These are phyloP conservation scores for Trichoderma sp. DNA, from an alignment of 2,329 filamentous ascomycete genomes.

Conservation along the genomic window DNA sequence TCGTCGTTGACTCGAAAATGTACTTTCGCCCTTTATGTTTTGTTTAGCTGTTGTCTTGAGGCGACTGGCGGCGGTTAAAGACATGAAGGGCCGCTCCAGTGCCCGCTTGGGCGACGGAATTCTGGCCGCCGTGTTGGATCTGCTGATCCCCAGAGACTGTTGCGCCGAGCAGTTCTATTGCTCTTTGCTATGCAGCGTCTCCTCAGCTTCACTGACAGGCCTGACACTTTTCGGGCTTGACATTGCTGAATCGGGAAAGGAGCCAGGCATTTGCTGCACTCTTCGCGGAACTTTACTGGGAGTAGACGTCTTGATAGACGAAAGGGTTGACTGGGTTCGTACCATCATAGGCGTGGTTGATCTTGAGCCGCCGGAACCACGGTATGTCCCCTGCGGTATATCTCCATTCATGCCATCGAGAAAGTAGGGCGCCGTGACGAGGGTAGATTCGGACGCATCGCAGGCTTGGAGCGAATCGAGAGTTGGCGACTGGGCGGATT, in stretches of 20 bases:
- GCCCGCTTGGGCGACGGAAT: conserved; percentile 36
- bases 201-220: conserved; percentile 38
- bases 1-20: conserved; percentile 54
- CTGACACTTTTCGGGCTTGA: conserved; percentile 46
- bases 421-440: conserved; percentile 72
- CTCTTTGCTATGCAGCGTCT: conserved; percentile 28
- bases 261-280: conserved; percentile 26
- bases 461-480: conserved; percentile 73
- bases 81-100: conserved; percentile 37
- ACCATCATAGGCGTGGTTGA: conserved; percentile 69
- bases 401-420: conserved; percentile 78
- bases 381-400: conserved; percentile 48
- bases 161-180: conserved; percentile 32
- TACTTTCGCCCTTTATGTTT: conserved; percentile 51
- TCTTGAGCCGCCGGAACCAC: conserved; percentile 59
- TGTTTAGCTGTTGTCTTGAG: conserved; percentile 50
- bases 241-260: conserved; percentile 32
- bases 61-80: conserved; percentile 45
- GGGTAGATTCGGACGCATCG: conserved; percentile 76
- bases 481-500: conserved; percentile 57
- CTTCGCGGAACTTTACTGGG: background rate
- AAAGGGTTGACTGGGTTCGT: conserved; percentile 45
- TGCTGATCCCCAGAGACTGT: conserved; percentile 23
- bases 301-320: conserved; percentile 30
- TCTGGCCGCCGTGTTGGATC: conserved; percentile 26